A percentile compares a stretch with the other conserved stretches of the same genome.
Conservation (phyloP, 768 basidiomycete species). For the Boletus fagicola region DNA sequence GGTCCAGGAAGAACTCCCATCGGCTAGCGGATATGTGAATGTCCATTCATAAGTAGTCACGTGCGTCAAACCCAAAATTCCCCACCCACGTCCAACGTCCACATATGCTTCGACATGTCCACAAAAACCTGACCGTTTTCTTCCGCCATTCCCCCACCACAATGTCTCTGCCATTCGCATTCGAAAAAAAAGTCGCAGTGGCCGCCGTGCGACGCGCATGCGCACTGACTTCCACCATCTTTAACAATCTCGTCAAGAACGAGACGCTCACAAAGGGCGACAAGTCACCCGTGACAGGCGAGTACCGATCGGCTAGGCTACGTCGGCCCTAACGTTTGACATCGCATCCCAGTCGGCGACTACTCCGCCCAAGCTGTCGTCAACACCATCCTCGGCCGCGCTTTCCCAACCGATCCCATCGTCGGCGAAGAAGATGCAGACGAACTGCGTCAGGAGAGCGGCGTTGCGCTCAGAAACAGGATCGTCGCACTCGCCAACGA, state of each 20-base stretch:
- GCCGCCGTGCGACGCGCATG: conserved; percentile 88
- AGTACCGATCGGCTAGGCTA: conserved; percentile 9
- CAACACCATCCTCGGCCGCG: conserved; percentile 67
- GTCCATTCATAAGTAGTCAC: not conserved
- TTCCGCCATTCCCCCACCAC: conserved; percentile 6
- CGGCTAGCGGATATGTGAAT: not conserved
- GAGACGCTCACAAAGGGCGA: conserved; percentile 90
- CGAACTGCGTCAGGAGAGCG: conserved; percentile 58
- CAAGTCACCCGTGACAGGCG: conserved; percentile 89
- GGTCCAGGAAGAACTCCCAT: not conserved
- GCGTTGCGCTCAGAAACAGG: conserved; percentile 49
- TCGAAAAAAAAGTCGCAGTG: conserved; percentile 80
- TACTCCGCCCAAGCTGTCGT: conserved; percentile 93
- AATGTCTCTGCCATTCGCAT: conserved; percentile 56
- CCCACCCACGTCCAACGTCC: no score
- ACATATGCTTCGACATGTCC: conserved; percentile 17
- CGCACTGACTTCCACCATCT: conserved; percentile 77
- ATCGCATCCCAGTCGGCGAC: conserved; percentile 68
- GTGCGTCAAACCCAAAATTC: not conserved
- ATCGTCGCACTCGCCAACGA: conserved; percentile 85
- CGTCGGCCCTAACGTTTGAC: not conserved
- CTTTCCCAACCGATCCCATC: conserved; percentile 84
- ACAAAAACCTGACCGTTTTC: conserved; percentile 3
- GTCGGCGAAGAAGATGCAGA: conserved; percentile 94
- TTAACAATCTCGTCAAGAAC: conserved; percentile 77